These are phyloP conservation scores for Acrocalymma vagum DNA, from an alignment of 2,329 filamentous ascomycete species.

Conservation along the genomic window DNA sequence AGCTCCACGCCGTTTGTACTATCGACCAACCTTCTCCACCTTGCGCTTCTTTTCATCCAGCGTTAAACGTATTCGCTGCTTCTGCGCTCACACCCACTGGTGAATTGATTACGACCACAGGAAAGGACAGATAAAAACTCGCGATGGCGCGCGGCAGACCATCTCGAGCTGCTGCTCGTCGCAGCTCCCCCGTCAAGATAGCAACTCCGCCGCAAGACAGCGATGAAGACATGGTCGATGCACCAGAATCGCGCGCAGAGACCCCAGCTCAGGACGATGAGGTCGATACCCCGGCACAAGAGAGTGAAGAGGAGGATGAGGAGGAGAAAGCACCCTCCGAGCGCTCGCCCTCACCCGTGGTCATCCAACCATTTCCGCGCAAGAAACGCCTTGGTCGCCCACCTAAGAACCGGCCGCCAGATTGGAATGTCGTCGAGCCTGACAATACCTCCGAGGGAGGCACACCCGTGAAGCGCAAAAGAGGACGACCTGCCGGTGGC, in stretches of 20 bases:
- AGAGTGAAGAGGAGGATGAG: conserved; percentile 55
- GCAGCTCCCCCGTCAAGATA: conserved; percentile 46
- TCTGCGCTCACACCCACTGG: not conserved
- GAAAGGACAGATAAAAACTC: too few species aligned
- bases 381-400: conserved; percentile 83
- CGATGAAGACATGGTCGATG: conserved; percentile 47
- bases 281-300: conserved; percentile 51
- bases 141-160: conserved; percentile 47
- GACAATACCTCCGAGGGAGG: conserved; percentile 58
- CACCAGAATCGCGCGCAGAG: conserved; percentile 42
- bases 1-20: conserved; percentile 2
- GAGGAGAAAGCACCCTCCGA: conserved; percentile 55
- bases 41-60: not conserved
- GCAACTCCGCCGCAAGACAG: conserved; percentile 46
- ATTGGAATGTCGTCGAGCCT: conserved; percentile 69
- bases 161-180: conserved; percentile 48
- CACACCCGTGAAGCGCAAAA: conserved; percentile 58
- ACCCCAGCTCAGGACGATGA: conserved; percentile 59
- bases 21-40: not conserved
- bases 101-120: too few species aligned
- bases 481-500: conserved; percentile 59
- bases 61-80: not conserved
- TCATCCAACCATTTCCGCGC: conserved; percentile 69
- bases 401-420: conserved; percentile 82
- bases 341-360: conserved; percentile 53